phyloP scores from a whole-genome alignment of 305 asterid species.

The Salvia sclarea region DNA sequence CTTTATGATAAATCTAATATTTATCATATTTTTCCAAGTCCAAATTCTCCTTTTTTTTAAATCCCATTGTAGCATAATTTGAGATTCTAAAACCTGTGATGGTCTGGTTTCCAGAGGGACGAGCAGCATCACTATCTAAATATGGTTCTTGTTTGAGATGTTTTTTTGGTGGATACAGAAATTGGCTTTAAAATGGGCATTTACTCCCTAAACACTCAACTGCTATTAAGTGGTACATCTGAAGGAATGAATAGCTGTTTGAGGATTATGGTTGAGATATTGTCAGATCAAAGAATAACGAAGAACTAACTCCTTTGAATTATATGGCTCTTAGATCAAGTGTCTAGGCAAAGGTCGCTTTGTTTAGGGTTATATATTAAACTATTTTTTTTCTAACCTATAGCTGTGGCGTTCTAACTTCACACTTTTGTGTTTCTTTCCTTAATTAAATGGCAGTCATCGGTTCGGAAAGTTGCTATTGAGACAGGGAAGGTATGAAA shows the following conservation, averaged over 20 bases:
- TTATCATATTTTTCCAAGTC: constrained; percentile 5
- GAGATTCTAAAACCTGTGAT: constrained; percentile 6
- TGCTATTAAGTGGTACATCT: background rate
- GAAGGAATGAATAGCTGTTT: background rate
- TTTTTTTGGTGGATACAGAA: constrained; percentile 1
- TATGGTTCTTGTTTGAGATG: background rate
- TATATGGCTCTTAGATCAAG: background rate
- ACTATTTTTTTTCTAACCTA: background rate
- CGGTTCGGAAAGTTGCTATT: constrained; percentile 68
- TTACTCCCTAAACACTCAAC: background rate
- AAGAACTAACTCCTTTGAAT: background rate
- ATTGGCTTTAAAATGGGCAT: constrained; percentile 3
- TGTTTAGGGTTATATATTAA: background rate
- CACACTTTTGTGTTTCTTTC: constrained; percentile 19
- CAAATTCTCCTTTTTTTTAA: background rate
- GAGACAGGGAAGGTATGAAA: constrained; percentile 63
- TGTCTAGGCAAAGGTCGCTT: background rate
- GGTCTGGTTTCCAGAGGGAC: background rate
- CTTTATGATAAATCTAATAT: background rate
- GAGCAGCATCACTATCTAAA: background rate
- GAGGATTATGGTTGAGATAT: background rate
- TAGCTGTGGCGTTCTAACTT: background rate
- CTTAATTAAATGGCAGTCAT: constrained; percentile 56
- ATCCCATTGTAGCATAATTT: background rate
- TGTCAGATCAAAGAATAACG: background rate